Base-by-base conservation (phyloP, 108 stramenopile genomes). In the Nitzschia sp. region DNA sequence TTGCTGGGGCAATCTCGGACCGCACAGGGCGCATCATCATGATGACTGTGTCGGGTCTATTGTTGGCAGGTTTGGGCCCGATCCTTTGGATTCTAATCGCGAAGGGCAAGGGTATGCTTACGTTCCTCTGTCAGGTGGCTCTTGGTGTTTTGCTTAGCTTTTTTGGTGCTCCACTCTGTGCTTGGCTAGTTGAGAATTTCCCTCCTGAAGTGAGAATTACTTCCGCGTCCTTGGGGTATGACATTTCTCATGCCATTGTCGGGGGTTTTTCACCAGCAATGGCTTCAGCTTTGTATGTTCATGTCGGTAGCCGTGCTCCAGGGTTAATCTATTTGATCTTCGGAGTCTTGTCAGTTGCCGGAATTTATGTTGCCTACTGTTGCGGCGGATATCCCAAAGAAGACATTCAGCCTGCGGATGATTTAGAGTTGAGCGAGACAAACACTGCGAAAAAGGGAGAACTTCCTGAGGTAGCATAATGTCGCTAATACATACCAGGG, bases 121-220 rank as follows among this genome's bases (percentile, higher is more conserved):
- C 83, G 17, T 79, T 87, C 58, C 52, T 79, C 24, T 82, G 83
- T 15, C 89, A 90, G 67, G 67, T 65, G 6, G 37, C 53, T 17
- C 41, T 90, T 15, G 89, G 89, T 3, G 25, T 87, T 10, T 37
- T 76, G 34, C 59, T 90, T 0, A 67, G 77, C 15, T 63, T 90
- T 2, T 86, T 58, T 50, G 86, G 86, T 7, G 89, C 73, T 5
- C 89, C 89, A 12, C 70, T 87, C 53, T 72, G 57, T 44, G 83
- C 86, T 7, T 90, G 84, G 84, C 56, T 87, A 11, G 79, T 86
- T 12, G 86, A 90, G 55, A 84, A 61, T 54, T 90, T 87, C 53
- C 75, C 83, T 0, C 62, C 73, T 9, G 73, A 84, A 46, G 69
- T 77, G 19, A 51, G 89, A 29, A 41, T 86, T 44, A 87, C 89